phyloP scores from a whole-genome alignment of 768 basidiomycete species.

The Hysterangium stoloniferum region DNA sequence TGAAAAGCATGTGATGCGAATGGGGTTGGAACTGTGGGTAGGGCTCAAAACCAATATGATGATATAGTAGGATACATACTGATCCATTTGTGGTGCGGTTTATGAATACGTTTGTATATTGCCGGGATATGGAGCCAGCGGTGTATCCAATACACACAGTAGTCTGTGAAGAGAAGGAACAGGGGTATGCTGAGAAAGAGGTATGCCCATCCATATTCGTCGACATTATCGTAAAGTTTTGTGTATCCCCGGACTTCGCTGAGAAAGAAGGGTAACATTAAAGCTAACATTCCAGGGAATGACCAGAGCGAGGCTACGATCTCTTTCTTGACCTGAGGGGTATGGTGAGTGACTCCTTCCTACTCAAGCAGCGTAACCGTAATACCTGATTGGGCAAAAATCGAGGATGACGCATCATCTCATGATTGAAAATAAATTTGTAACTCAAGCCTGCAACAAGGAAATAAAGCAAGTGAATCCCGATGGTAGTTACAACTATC shows the following conservation, averaged over 20 bases:
- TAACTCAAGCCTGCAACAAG: conserved; percentile 81
- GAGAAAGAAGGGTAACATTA: conserved; percentile 93
- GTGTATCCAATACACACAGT: conserved; percentile 95
- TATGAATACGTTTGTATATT: conserved; percentile 88
- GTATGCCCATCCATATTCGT: conserved; percentile 74
- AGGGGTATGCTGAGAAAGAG: conserved; percentile 57
- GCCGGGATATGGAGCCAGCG: conserved; percentile 77
- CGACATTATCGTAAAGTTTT: conserved; percentile 66
- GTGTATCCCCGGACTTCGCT: conserved; percentile 85
- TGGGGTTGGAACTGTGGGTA: conserved; percentile 80
- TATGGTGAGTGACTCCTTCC: neutral
- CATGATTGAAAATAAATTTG: conserved; percentile 83
- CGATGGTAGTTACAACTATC: conserved; percentile 60
- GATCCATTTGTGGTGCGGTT: conserved; percentile 98
- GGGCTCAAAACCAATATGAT: neutral
- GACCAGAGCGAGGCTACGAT: conserved; percentile 66
- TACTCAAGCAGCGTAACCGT: conserved; percentile 29
- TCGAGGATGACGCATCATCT: conserved; percentile 91
- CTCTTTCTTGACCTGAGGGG: conserved; percentile 35
- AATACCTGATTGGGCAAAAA: conserved; percentile 80
- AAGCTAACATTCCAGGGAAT: conserved; percentile 73
- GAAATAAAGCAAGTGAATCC: conserved; percentile 84
- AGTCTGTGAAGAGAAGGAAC: conserved; percentile 89
- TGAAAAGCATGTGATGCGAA: conserved; percentile 98
- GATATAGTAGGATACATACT: conserved; percentile 43